A percentile compares a stretch with the other conserved stretches of the same genome.
These are phyloP conservation scores for Euphorbia tirucalli DNA, from an alignment of 345 rosid species.

Conservation along the genomic window DNA sequence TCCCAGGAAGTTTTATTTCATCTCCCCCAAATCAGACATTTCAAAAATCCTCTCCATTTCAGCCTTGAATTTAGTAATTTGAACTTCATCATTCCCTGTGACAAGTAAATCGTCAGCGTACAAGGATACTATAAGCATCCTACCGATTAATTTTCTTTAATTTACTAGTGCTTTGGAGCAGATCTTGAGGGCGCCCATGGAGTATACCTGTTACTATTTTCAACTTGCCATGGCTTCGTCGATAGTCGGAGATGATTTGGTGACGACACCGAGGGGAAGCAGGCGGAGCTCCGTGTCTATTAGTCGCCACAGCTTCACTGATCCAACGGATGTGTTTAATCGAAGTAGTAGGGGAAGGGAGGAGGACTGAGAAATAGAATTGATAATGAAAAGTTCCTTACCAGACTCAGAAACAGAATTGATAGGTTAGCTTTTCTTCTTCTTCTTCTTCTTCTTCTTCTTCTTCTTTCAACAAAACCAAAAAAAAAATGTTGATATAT, in stretches of 20 bases:
- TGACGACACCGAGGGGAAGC: not conserved
- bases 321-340: conserved; percentile 38
- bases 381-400: conserved; percentile 72
- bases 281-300: conserved; percentile 43
- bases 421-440: conserved; percentile 49
- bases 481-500: not conserved
- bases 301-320: conserved; percentile 47
- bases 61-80: no score
- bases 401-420: conserved; percentile 56
- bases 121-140: no score
- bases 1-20: no score
- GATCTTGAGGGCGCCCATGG: not conserved
- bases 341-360: conserved; percentile 30
- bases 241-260: conserved; percentile 9
- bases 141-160: no score
- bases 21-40: no score
- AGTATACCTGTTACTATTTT: not conserved
- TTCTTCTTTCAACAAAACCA: not conserved
- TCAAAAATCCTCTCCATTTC: no score
- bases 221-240: not conserved
- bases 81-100: no score
- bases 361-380: conserved; percentile 68
- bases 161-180: no score
- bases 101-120: no score
- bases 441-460: no score